Percentiles rank a stretch among this genome's conserved stretches.
Evolutionary conservation across 1,284 basidiomycete genomes (phyloP).

Genomic region (Ustilago hordei): DNA sequence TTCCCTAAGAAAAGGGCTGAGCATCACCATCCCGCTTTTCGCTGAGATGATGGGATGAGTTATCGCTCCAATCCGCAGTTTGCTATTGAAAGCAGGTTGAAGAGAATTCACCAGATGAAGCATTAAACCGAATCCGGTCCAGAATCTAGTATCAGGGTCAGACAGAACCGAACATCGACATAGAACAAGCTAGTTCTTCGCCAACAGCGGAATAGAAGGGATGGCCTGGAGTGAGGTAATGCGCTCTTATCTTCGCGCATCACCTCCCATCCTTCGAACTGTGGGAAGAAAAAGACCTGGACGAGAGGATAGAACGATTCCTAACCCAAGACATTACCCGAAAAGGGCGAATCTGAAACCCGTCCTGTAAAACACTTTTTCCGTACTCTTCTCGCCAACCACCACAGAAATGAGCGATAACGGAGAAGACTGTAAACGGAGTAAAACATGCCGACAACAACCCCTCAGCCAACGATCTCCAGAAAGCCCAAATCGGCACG

Average conservation of each 20-base stretch:
- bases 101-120: not conserved
- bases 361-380: constrained; percentile 25
- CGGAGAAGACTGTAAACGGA: constrained; percentile 14
- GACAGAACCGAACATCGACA: not conserved
- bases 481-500: constrained; percentile 13
- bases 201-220: not conserved
- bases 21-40: not conserved
- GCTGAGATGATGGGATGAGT: constrained; percentile 23
- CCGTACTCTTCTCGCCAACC: constrained; percentile 13
- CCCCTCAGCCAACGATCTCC: constrained; percentile 22
- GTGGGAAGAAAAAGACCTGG: not conserved
- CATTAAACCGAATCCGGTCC: constrained; percentile 5
- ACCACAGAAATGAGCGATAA: constrained; percentile 21
- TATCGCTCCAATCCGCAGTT: not conserved
- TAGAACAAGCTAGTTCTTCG: not conserved
- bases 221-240: constrained; percentile 24
- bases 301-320: too few relatives aligned
- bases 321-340: not conserved
- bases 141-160: not conserved
- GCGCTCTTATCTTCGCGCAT: constrained; percentile 40
- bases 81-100: not conserved
- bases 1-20: not conserved
- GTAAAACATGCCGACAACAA: constrained; percentile 32
- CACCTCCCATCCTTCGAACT: constrained; percentile 16
- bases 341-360: constrained; percentile 10